Conservation (phyloP, 768 basidiomycete genomes). For the Tulasnella sp. region DNA sequence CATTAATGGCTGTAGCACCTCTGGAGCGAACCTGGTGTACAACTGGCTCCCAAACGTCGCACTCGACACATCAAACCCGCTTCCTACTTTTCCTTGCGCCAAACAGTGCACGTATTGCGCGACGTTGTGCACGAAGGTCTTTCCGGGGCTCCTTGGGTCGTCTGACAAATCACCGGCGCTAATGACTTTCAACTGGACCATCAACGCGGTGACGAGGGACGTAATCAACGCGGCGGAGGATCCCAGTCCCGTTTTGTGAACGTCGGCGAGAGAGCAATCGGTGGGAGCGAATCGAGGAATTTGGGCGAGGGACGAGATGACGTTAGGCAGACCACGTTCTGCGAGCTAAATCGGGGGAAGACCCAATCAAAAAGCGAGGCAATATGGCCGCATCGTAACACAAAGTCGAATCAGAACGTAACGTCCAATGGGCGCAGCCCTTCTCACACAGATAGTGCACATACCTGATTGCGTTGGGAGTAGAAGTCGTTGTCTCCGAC, state of each 20-base stretch:
- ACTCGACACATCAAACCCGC: slow-evolving; percentile 91
- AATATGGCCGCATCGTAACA: neutral
- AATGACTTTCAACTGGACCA: slow-evolving; percentile 63
- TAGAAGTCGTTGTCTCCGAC: slow-evolving; percentile 97
- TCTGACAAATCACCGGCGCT: slow-evolving; percentile 37
- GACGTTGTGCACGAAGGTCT: slow-evolving; percentile 70
- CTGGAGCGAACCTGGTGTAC: slow-evolving; percentile 78
- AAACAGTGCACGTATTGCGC: slow-evolving; percentile 92
- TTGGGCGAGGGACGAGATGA: slow-evolving; percentile 47
- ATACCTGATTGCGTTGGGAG: slow-evolving; percentile 77
- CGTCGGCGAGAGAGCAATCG: slow-evolving; percentile 54
- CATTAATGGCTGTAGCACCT: slow-evolving; percentile 57
- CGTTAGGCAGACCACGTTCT: slow-evolving; percentile 46
- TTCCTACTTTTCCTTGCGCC: slow-evolving; percentile 96
- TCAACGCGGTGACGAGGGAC: slow-evolving; percentile 76
- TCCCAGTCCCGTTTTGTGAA: slow-evolving; percentile 98
- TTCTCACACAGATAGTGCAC: neutral
- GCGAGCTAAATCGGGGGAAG: slow-evolving; percentile 40
- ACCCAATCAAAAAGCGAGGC: neutral
- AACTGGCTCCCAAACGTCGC: slow-evolving; percentile 92
- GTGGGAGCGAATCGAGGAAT: slow-evolving; percentile 71
- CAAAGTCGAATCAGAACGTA: slow-evolving; percentile 1
- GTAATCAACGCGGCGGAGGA: slow-evolving; percentile 97
- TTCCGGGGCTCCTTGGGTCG: slow-evolving; percentile 32
- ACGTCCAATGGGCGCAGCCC: neutral